A percentile compares a stretch with the other conserved stretches of the same genome.
phyloP scores from a whole-genome alignment of 1,284 basidiomycete genomes.

The Afroboletus lepidellus region DNA sequence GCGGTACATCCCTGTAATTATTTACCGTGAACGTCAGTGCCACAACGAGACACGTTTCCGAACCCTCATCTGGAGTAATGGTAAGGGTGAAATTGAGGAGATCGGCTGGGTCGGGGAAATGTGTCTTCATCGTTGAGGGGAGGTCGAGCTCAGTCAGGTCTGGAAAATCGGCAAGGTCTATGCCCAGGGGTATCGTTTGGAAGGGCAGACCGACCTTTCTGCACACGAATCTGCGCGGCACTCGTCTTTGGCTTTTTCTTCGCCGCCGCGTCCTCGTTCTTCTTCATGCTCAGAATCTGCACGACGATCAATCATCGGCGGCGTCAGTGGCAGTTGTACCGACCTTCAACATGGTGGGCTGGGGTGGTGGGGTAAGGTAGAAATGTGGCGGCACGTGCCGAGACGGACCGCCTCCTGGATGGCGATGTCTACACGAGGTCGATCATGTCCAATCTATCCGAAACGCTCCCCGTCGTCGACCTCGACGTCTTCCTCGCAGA shows the following conservation, averaged over 20 bases:
- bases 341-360: slow-evolving; percentile 45
- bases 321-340: slow-evolving; percentile 10
- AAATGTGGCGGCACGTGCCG: slow-evolving; percentile 30
- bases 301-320: slow-evolving; percentile 6
- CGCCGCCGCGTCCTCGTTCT: slow-evolving; percentile 89
- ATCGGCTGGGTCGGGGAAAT: slow-evolving; percentile 89
- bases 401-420: slow-evolving; percentile 4
- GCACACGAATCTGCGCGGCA: slow-evolving; percentile 95
- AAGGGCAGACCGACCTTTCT: slow-evolving; percentile 75
- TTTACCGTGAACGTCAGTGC: slow-evolving; percentile 9
- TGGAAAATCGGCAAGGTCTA: slow-evolving; percentile 35
- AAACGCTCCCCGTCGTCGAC: slow-evolving; percentile 67
- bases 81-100: slow-evolving; percentile 95
- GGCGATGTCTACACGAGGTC: neutral
- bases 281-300: slow-evolving; percentile 98
- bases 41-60: slow-evolving; percentile 17
- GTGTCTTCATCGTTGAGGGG: slow-evolving; percentile 93
- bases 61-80: slow-evolving; percentile 96
- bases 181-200: neutral
- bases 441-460: slow-evolving; percentile 31
- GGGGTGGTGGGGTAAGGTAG: slow-evolving; percentile 24
- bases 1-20: slow-evolving; percentile 89
- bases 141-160: slow-evolving; percentile 97
- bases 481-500: slow-evolving; percentile 69
- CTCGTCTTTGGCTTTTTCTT: slow-evolving; percentile 98